phyloP scores from a whole-genome alignment of 176 grass and related monocot species.

The Coix lacrymajobi region DNA sequence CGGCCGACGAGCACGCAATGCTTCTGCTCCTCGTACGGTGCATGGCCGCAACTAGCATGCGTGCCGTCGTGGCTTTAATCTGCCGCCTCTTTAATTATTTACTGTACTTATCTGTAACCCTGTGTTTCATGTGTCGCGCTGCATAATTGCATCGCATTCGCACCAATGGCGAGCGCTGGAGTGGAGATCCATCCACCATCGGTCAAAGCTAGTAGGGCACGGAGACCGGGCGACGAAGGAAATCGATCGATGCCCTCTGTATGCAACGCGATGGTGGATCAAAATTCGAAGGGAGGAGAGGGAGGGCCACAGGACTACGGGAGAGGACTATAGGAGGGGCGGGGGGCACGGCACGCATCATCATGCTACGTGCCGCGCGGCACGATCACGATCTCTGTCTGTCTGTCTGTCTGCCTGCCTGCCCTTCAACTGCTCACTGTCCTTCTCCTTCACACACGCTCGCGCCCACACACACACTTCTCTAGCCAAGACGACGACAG shows the following conservation, averaged over 20 bases:
- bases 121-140: background rate
- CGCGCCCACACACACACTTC: background rate
- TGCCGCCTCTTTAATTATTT: too few relatives aligned
- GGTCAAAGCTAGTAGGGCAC: conserved; percentile 12
- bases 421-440: background rate
- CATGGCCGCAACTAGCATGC: background rate
- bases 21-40: background rate
- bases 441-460: background rate
- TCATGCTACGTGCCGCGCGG: background rate
- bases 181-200: background rate
- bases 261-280: too few relatives aligned
- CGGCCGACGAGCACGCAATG: background rate
- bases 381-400: conserved; percentile 31
- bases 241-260: background rate
- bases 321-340: background rate
- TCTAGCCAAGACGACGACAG: background rate
- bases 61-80: background rate
- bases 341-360: conserved; percentile 13
- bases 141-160: background rate
- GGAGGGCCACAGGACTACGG: too few relatives aligned
- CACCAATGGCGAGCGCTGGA: background rate
- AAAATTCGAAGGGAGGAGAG: too few relatives aligned
- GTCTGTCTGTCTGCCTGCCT: background rate
- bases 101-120: too few relatives aligned
- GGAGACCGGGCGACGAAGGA: background rate